Conservation (phyloP, 805 yeast genomes). For the Cyberlindnera amylophila region DNA sequence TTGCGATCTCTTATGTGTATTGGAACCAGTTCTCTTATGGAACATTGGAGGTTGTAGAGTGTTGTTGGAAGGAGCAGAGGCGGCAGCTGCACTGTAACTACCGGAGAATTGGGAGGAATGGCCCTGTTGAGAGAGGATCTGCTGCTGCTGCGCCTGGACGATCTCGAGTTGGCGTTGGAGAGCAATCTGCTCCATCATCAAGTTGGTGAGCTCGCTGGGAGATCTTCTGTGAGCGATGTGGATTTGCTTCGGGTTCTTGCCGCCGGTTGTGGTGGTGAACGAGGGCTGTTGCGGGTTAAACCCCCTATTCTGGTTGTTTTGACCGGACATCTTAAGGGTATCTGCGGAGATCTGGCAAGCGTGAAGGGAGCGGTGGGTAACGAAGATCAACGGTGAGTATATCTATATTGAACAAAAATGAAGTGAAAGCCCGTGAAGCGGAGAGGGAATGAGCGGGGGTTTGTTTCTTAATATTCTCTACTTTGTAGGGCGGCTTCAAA, state of each 20-base stretch:
- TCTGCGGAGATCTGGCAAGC: background rate
- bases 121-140: slow-evolving; percentile 63
- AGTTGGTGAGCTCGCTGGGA: slow-evolving; percentile 89
- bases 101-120: slow-evolving; percentile 11
- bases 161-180: slow-evolving; percentile 89
- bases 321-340: slow-evolving; percentile 7
- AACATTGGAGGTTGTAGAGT: slow-evolving; percentile 19
- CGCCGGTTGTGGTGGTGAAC: slow-evolving; percentile 35
- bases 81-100: slow-evolving; percentile 9
- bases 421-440: background rate
- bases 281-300: slow-evolving; percentile 19
- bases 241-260: slow-evolving; percentile 53
- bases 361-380: background rate
- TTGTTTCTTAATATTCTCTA: no score
- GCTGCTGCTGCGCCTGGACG: slow-evolving; percentile 91
- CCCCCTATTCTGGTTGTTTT: slow-evolving; percentile 13
- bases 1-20: slow-evolving; percentile 46
- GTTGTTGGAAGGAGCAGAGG: slow-evolving; percentile 5
- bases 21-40: slow-evolving; percentile 16
- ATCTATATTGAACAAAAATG: no score
- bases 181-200: slow-evolving; percentile 86
- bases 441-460: background rate
- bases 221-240: slow-evolving; percentile 97
- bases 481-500: no score
- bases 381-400: no score